Evolutionary conservation across 805 yeast genomes (phyloP).

Genomic region (Starmerella asiatica): DNA sequence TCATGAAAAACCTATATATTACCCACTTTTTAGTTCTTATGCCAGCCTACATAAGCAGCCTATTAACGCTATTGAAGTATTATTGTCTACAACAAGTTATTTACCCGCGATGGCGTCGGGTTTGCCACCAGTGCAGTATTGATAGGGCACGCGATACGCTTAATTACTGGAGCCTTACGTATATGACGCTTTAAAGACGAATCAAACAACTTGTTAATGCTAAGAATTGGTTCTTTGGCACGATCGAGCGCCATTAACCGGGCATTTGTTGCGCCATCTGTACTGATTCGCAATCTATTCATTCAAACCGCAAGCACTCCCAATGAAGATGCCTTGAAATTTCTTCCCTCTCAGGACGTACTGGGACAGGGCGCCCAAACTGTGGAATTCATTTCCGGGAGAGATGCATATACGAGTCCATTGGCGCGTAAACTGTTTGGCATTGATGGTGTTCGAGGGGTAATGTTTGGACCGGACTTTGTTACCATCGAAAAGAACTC

Average conservation of each 20-base stretch:
- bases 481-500: constrained; percentile 60
- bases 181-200: too few species aligned
- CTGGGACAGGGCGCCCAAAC: constrained; percentile 48
- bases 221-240: too few species aligned
- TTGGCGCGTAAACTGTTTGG: constrained; percentile 61
- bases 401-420: constrained; percentile 66
- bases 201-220: too few species aligned
- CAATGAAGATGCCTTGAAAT: constrained; percentile 73
- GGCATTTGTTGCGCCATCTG: too few species aligned
- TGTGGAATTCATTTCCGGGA: constrained; percentile 55
- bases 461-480: constrained; percentile 73
- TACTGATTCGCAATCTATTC: constrained; percentile 18
- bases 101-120: too few species aligned
- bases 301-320: constrained; percentile 81
- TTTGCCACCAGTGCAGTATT: too few species aligned
- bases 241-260: too few species aligned
- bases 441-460: constrained; percentile 60
- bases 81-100: too few species aligned
- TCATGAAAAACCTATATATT: neutral
- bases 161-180: too few species aligned
- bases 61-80: too few species aligned
- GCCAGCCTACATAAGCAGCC: too few species aligned
- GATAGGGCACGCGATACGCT: too few species aligned
- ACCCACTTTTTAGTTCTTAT: neutral
- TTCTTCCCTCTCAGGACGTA: constrained; percentile 60